Conservation (phyloP, 2,329 filamentous ascomycete genomes). For the Trichoderma pleuroti region DNA sequence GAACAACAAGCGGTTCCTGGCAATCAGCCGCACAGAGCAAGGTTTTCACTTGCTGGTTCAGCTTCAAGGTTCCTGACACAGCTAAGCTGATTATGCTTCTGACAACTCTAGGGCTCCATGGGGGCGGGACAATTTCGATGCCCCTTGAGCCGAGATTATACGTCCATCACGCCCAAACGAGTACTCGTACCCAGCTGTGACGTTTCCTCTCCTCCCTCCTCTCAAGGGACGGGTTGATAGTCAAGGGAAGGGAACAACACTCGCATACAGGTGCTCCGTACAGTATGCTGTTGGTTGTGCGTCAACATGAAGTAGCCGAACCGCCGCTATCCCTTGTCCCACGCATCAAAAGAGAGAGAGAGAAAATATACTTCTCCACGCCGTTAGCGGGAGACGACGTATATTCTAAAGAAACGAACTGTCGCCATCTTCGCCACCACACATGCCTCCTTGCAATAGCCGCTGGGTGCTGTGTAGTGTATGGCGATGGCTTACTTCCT, state of each 20-base stretch:
- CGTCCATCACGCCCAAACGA: not conserved
- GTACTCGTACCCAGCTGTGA: not conserved
- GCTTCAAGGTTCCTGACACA: slow-evolving; percentile 2
- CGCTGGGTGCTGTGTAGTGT: not conserved
- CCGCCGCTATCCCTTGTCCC: slow-evolving; percentile 3
- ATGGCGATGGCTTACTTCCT: slow-evolving; percentile 9
- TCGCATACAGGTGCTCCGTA: not conserved
- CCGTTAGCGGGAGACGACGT: not conserved
- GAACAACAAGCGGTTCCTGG: slow-evolving; percentile 7
- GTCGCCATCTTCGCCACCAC: not conserved
- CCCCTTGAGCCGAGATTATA: not conserved
- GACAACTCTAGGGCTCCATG: not conserved
- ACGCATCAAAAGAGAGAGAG: not conserved
- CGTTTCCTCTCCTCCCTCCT: not conserved
- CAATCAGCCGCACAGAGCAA: slow-evolving; percentile 1
- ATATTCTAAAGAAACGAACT: not conserved
- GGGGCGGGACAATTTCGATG: not conserved
- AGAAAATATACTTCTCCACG: not conserved
- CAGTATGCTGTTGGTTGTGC: not conserved
- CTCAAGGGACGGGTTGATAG: not conserved
- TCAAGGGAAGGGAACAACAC: not conserved
- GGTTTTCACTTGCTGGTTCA: slow-evolving; percentile 2
- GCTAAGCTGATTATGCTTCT: not conserved
- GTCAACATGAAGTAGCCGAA: slow-evolving; percentile 8
- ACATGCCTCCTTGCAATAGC: not conserved